Conservation (phyloP, 352 stramenopile species). For the Phytophthora niederhauseri region DNA sequence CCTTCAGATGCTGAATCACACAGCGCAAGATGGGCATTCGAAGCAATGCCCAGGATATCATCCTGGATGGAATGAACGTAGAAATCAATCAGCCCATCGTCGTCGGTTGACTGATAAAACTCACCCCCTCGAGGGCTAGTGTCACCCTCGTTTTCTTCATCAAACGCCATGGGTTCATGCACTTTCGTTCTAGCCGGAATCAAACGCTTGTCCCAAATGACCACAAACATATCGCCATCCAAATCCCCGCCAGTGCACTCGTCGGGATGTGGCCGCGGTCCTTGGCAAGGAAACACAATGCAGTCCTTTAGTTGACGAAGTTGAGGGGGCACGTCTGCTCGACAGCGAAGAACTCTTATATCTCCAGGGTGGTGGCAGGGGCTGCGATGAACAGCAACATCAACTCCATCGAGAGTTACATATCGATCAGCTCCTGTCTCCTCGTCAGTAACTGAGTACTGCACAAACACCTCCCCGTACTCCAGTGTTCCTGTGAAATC, state of each 20-base stretch:
- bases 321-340: constrained; percentile 47
- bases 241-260: constrained; percentile 85
- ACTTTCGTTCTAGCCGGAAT: constrained; percentile 55
- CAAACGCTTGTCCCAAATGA: constrained; percentile 83
- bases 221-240: constrained; percentile 80
- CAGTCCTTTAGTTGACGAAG: constrained; percentile 63
- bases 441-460: constrained; percentile 62
- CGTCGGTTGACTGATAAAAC: constrained; percentile 44
- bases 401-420: constrained; percentile 41
- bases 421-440: constrained; percentile 20
- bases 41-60: constrained; percentile 77
- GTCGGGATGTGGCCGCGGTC: constrained; percentile 71
- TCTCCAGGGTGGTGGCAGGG: constrained; percentile 83
- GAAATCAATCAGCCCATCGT: constrained; percentile 64
- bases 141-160: constrained; percentile 28
- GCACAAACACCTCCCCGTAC: constrained; percentile 82
- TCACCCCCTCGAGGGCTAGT: constrained; percentile 22
- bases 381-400: constrained; percentile 76
- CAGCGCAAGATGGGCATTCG: constrained; percentile 78
- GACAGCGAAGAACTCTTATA: constrained; percentile 67
- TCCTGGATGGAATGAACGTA: constrained; percentile 76
- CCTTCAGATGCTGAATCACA: constrained; percentile 55
- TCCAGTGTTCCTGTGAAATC: constrained; percentile 75
- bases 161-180: constrained; percentile 55
- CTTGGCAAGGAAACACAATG: constrained; percentile 79